Evolutionary conservation across 495 filamentous ascomycete species (phyloP), one percentile per base, ranked within the genome.

Genomic region (Tirmania nivea): DNA sequence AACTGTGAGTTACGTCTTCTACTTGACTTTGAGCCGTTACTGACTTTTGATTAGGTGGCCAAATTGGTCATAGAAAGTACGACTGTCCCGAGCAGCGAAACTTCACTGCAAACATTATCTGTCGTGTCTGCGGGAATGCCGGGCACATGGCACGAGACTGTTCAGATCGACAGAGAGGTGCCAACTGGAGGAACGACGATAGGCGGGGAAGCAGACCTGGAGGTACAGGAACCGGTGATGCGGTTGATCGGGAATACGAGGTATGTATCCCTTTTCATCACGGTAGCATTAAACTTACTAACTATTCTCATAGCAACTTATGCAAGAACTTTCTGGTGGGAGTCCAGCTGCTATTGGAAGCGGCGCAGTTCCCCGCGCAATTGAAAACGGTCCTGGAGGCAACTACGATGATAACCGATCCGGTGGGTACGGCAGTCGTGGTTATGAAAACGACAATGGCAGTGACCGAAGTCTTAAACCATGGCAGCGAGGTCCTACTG

Each of bases 51-150:
- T 51, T 37, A 81, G 78, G 78, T 69, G 92, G 89, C 59, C 84
- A 99, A 76, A 96, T 99, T 56, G 92, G 92, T 54, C 92, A 99
- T 68, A 79, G 92, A 66, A 99, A 96, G 68, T 96, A 94, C 61
- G 92, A 99, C 67, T 99, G 92, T 59, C 92, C 92, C 8, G 83
- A 99, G 71, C 86, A 93, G 67, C 82, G 84, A 65, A 99, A 99
- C 68, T 96, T 83, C 69, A 96, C 92, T 21, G 86, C 92, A 60
- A 94, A 87, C 66, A 95, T 96, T 69, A 99, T 99, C 67, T 99
- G 92, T 72, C 89, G 90, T 59, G 84, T 94, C 62, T 99, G 92
- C 69, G 92, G 92, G 52, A 89, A 92, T 60, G 86, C 86, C 54
- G 86, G 86, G 1, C 86, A 94, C 62, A 88, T 94, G 83, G 86